A percentile compares a stretch with the other conserved stretches of the same genome.
These are phyloP conservation scores for Citeromyces nyonsensis DNA, from an alignment of 805 yeast genomes.

Conservation along the genomic window DNA sequence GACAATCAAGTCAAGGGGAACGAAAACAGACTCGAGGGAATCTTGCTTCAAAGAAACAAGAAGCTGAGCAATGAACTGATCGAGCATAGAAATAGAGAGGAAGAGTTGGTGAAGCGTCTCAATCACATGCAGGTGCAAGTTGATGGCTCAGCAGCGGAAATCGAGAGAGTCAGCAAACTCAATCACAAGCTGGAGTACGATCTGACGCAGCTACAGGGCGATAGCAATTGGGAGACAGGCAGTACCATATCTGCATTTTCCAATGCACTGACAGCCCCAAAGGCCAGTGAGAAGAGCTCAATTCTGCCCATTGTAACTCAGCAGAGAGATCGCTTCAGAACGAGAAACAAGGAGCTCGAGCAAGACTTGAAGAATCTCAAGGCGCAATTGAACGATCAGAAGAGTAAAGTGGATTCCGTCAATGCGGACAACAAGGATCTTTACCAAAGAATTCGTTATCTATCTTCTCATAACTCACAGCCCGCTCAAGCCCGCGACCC, in stretches of 20 bases:
- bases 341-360: slow-evolving; percentile 72
- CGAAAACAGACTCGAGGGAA: slow-evolving; percentile 46
- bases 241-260: slow-evolving; percentile 51
- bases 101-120: slow-evolving; percentile 24
- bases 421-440: slow-evolving; percentile 65
- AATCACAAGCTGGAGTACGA: slow-evolving; percentile 65
- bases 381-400: slow-evolving; percentile 37
- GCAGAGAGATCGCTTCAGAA: slow-evolving; percentile 86
- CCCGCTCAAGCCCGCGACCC: slow-evolving; percentile 10
- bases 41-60: slow-evolving; percentile 56
- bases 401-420: slow-evolving; percentile 45
- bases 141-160: slow-evolving; percentile 16
- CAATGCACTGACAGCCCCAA: slow-evolving; percentile 19
- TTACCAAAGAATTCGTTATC: slow-evolving; percentile 61
- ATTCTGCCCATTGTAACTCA: slow-evolving; percentile 81
- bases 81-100: slow-evolving; percentile 43
- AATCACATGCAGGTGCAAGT: slow-evolving; percentile 21
- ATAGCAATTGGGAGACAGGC: slow-evolving; percentile 50
- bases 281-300: slow-evolving; percentile 29
- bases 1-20: slow-evolving; percentile 7
- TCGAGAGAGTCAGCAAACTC: slow-evolving; percentile 23
- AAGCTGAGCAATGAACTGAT: slow-evolving; percentile 58
- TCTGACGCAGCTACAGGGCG: slow-evolving; percentile 35
- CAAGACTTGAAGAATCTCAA: slow-evolving; percentile 54
- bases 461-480: slow-evolving; percentile 30